A percentile compares a stretch with the other conserved stretches of the same genome.
These are phyloP conservation scores for Rhytidiadelphus loreus DNA, from an alignment of 225 moss, liverwort and hornwort species.

Conservation along the genomic window DNA sequence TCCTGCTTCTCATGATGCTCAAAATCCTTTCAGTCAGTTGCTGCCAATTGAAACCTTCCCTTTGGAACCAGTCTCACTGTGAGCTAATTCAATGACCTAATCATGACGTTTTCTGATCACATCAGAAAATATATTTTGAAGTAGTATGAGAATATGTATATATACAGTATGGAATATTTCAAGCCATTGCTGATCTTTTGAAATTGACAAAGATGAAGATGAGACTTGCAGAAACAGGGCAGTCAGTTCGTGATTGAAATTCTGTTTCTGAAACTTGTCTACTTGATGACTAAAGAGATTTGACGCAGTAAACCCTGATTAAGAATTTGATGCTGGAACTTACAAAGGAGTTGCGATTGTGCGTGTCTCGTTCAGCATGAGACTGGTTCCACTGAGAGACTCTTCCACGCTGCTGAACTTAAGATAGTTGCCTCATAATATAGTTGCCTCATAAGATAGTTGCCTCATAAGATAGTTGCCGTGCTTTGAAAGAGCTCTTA, in stretches of 20 bases:
- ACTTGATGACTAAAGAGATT: not conserved
- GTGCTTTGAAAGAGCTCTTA: not conserved
- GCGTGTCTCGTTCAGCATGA: not conserved
- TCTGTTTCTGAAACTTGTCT: not conserved
- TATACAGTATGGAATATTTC: not conserved
- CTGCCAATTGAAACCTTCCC: not conserved
- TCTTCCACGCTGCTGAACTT: not conserved
- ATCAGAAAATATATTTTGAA: not conserved
- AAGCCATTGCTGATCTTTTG: not conserved
- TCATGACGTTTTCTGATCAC: not conserved
- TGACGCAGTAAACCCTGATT: not conserved
- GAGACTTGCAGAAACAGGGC: not conserved
- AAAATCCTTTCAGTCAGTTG: not conserved
- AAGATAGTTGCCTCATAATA: no score
- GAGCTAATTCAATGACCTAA: not conserved
- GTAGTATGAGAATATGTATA: not conserved
- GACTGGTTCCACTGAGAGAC: not conserved
- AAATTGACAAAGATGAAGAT: not conserved
- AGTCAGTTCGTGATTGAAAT: not conserved
- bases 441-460: no score
- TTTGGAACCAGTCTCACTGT: not conserved
- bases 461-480: no score
- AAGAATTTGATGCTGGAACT: not conserved
- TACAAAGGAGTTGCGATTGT: not conserved
- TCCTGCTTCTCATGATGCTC: not conserved